Conservation (phyloP, 2,329 filamentous ascomycete genomes). For the Pseudocercospora macadamiae region DNA sequence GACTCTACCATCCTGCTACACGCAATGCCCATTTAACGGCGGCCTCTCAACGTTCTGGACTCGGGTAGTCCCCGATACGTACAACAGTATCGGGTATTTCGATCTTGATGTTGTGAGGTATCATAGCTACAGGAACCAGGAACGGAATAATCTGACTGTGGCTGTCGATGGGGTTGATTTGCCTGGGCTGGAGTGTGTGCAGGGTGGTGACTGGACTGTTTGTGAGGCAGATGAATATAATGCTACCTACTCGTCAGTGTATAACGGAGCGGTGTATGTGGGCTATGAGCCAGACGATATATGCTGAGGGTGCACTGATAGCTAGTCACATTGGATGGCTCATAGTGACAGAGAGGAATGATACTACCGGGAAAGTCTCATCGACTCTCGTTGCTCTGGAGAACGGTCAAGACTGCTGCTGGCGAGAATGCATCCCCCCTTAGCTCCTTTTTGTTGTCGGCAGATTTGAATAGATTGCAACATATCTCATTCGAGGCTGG, state of each 20-base stretch:
- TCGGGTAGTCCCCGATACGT: background rate
- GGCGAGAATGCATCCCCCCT: too few relatives aligned
- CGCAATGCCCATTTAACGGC: background rate
- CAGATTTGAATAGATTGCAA: too few relatives aligned
- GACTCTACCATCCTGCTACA: background rate
- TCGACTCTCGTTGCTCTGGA: too few relatives aligned
- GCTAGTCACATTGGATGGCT: too few relatives aligned
- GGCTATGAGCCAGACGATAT: background rate
- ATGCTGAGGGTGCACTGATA: too few relatives aligned
- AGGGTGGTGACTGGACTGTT: background rate
- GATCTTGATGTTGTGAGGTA: background rate
- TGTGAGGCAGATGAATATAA: background rate
- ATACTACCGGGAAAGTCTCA: too few relatives aligned
- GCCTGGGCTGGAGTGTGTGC: background rate
- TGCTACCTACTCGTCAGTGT: background rate
- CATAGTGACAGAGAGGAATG: too few relatives aligned
- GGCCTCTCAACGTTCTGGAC: background rate
- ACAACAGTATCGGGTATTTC: background rate
- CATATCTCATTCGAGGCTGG: too few relatives aligned
- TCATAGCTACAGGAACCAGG: background rate
- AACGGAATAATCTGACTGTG: background rate
- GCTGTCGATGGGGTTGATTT: background rate
- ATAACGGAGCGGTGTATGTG: background rate
- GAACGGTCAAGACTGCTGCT: too few relatives aligned
- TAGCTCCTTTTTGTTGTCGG: too few relatives aligned